Evolutionary conservation across 2,329 filamentous ascomycete species (phyloP).

Genomic region (Pseudogymnoascus sp.): DNA sequence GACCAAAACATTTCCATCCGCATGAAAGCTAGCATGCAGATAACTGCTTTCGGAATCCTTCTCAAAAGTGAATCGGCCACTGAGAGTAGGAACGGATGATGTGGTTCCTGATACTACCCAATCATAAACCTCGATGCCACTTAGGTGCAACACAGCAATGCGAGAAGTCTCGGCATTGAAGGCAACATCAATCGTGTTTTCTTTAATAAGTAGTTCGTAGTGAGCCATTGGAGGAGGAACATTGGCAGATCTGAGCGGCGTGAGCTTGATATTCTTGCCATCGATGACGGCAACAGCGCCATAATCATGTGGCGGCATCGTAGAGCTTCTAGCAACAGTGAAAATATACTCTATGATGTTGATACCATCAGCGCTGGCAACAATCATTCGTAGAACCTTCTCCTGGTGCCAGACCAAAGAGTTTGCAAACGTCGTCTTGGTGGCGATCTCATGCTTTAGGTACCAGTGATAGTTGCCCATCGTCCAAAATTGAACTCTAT

Average conservation of each 20-base stretch:
- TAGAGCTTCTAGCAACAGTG: slow-evolving; percentile 60
- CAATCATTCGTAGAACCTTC: slow-evolving; percentile 63
- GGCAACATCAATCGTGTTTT: slow-evolving; percentile 65
- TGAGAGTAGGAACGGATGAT: slow-evolving; percentile 38
- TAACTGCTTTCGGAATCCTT: slow-evolving; percentile 18
- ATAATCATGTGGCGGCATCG: slow-evolving; percentile 64
- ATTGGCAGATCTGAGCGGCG: slow-evolving; percentile 75
- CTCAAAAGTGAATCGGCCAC: slow-evolving; percentile 35
- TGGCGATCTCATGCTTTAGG: slow-evolving; percentile 75
- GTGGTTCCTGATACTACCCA: slow-evolving; percentile 59
- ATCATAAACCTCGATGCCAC: slow-evolving; percentile 60
- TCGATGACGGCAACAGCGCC: slow-evolving; percentile 81
- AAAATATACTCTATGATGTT: slow-evolving; percentile 63
- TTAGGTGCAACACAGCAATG: slow-evolving; percentile 66
- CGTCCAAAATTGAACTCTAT: slow-evolving; percentile 87
- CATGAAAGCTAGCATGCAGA: background rate
- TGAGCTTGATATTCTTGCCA: slow-evolving; percentile 72
- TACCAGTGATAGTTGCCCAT: slow-evolving; percentile 99
- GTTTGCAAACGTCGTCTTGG: slow-evolving; percentile 30
- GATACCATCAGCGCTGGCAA: slow-evolving; percentile 44
- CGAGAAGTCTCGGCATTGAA: slow-evolving; percentile 59
- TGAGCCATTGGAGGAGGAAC: slow-evolving; percentile 90
- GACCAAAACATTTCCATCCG: background rate
- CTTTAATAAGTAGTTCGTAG: slow-evolving; percentile 59
- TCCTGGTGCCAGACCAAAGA: slow-evolving; percentile 72